phyloP scores from a whole-genome alignment of 306 rosid genomes.

The Pyrus betulifolia region DNA sequence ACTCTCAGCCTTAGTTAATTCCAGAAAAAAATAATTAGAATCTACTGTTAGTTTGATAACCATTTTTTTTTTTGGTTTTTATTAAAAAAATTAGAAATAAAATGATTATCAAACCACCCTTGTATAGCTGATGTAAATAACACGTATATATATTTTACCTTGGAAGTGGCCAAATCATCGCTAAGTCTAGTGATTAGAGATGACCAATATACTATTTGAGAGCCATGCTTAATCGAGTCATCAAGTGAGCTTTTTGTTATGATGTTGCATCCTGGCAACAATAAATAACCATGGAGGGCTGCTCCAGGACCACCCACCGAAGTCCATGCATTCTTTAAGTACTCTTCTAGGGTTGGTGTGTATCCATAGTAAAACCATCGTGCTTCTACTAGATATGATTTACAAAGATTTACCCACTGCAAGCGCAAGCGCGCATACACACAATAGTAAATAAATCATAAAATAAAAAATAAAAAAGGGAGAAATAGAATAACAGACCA shows the following conservation, averaged over 20 bases:
- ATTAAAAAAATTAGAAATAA: too few relatives aligned
- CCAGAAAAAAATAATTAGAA: too few relatives aligned
- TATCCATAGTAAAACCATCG: conserved; percentile 13
- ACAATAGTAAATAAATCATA: neutral
- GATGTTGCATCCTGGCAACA: neutral
- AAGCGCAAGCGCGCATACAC: neutral
- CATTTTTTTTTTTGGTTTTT: too few relatives aligned
- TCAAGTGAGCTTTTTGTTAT: neutral
- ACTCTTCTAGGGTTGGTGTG: conserved; percentile 16
- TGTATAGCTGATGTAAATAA: too few relatives aligned
- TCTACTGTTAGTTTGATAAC: too few relatives aligned
- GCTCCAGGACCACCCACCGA: conserved; percentile 28
- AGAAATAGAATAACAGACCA: too few relatives aligned
- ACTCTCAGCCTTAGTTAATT: conserved; percentile 16
- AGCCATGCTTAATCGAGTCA: conserved; percentile 1
- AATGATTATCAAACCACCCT: too few relatives aligned
- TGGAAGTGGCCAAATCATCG: conserved; percentile 26
- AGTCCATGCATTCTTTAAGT: conserved; percentile 18
- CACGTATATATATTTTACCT: conserved; percentile 3
- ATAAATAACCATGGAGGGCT: conserved; percentile 7
- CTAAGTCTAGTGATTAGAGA: conserved; percentile 14
- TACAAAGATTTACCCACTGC: conserved; percentile 25
- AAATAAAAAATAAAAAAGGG: neutral
- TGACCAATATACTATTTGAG: conserved; percentile 14
- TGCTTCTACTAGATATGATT: conserved; percentile 23